Evolutionary conservation across 139 green algal genomes (phyloP).

Genomic region (Yamagishiella unicocca): DNA sequence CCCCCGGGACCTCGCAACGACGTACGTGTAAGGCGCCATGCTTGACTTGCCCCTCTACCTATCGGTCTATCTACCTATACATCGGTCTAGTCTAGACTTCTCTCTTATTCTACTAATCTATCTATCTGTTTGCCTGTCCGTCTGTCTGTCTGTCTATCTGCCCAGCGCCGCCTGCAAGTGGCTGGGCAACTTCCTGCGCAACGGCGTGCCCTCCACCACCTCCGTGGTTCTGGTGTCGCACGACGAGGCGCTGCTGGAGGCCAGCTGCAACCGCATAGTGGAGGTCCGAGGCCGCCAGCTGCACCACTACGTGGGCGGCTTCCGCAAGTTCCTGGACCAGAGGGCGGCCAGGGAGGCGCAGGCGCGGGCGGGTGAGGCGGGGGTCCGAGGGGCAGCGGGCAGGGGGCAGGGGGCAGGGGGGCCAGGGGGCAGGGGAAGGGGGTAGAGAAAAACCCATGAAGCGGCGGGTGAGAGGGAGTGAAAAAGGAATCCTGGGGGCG

Average conservation of each 20-base stretch:
- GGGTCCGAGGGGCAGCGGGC: not conserved
- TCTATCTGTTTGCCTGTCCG: not conserved
- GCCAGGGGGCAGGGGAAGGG: not conserved
- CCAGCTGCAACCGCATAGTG: constrained; percentile 61
- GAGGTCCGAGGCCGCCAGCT: constrained; percentile 73
- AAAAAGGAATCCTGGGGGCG: too few relatives aligned
- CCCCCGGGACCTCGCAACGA: too few relatives aligned
- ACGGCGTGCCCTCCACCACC: constrained; percentile 41
- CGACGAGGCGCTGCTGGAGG: constrained; percentile 78
- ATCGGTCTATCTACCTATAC: too few relatives aligned
- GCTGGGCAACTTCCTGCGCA: constrained; percentile 74
- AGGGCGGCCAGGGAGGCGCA: constrained; percentile 69
- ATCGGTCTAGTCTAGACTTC: too few relatives aligned
- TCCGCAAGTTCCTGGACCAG: constrained; percentile 73
- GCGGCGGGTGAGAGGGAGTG: too few relatives aligned
- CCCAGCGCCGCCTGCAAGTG: constrained; percentile 66
- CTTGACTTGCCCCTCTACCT: too few relatives aligned
- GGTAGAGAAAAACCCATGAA: not conserved
- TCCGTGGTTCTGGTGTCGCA: constrained; percentile 80
- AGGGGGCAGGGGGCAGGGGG: not conserved
- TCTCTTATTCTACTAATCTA: not conserved
- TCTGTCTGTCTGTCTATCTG: not conserved
- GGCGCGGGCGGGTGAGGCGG: constrained; percentile 18
- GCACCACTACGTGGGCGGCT: constrained; percentile 76
- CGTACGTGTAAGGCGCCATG: too few relatives aligned